Base-by-base conservation (phyloP, 225 moss, liverwort and hornwort genomes). In the Rhytidiadelphus loreus region DNA sequence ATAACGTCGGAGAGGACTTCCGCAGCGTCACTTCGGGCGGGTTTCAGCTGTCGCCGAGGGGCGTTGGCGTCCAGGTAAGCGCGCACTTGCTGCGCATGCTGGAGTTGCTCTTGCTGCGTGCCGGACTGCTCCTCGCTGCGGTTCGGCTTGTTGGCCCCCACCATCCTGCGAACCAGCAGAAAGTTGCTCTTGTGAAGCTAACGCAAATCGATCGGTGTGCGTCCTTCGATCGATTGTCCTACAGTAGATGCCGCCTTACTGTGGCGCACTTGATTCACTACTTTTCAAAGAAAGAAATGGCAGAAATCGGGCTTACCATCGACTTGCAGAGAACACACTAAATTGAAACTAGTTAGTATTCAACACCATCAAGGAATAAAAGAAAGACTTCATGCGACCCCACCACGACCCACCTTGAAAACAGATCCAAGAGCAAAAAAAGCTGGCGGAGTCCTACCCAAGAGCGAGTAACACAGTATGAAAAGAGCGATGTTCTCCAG, bases 11-110 rank as follows among this genome's bases (percentile, higher is more conserved):
- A 8, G 12, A 66, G 76, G 3, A 57, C 77, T 13, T 93, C 94
- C 58, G 88, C 89, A 2, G 90, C 90, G 57, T 94, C 94, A 82
- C 94, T 94, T 43, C 94, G 92, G 20, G 94, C 50, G 12, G 94
- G 94, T 62, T 94, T 94, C 41, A 92, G 90, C 46, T 70, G 64
- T 18, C 94, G 91, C 44, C 56, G 88, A 7, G 94, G 94, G 60
- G 91, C 90, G 32, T 73, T 82, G 9, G 91, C 92, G 7, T 89
- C 90, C 55, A 94, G 89, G 48, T 46, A 83, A 7, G 88, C 83
- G 19, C 89, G 91, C 35, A 86, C 89, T 88, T 87, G 26, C 12
- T 72, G 83, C 44, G 87, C 76, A 64, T 87, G 79, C 81, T 81
- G 90, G 73, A 85, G 77, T 74, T 82, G 92, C 81, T 93, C 92